phyloP scores from a whole-genome alignment of 1,139 yeast species.

The Yamadazyma oceani region DNA sequence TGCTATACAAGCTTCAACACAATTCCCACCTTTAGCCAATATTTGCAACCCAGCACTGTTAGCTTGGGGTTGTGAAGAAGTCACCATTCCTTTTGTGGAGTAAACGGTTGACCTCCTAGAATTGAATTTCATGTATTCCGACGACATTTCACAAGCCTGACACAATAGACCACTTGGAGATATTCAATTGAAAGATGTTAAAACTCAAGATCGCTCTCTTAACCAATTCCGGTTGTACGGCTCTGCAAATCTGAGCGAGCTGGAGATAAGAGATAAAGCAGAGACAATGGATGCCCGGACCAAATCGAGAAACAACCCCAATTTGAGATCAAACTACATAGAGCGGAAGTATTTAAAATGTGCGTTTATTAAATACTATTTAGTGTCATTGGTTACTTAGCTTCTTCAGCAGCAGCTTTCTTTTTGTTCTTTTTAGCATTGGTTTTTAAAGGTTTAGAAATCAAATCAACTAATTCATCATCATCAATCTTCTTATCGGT shows the following conservation, averaged over 20 bases:
- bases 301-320: too few relatives aligned
- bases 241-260: too few relatives aligned
- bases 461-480: constrained; percentile 49
- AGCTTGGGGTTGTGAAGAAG: constrained; percentile 77
- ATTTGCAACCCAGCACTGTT: constrained; percentile 71
- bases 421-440: constrained; percentile 51
- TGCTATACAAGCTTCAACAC: constrained; percentile 81
- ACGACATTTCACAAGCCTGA: constrained; percentile 8
- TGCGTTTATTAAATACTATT: too few relatives aligned
- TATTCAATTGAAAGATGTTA: too few relatives aligned
- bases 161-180: too few relatives aligned
- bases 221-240: too few relatives aligned
- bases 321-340: too few relatives aligned
- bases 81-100: constrained; percentile 71
- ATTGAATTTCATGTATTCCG: constrained; percentile 30
- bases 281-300: too few relatives aligned
- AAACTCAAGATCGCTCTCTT: too few relatives aligned
- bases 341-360: too few relatives aligned
- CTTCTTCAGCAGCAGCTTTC: constrained; percentile 25
- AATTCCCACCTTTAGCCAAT: constrained; percentile 72
- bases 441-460: constrained; percentile 57
- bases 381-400: constrained; percentile 1
- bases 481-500: constrained; percentile 60
- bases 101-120: constrained; percentile 79
- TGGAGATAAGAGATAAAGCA: too few relatives aligned